Conservation (phyloP, 1,139 yeast genomes). For the Debaryomyces sp. region DNA sequence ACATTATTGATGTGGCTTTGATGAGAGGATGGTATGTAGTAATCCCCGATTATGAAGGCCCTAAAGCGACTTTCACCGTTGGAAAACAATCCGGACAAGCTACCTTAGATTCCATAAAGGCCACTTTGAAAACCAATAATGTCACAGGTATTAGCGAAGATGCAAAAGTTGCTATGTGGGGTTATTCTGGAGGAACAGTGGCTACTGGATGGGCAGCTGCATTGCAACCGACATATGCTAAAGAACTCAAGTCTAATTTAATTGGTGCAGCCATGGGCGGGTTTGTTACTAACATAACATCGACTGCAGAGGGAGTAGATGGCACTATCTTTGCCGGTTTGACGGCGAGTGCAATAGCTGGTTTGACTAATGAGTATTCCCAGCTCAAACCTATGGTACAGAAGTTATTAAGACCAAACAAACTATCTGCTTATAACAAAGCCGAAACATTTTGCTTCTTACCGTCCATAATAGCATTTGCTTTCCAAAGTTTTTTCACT, state of each 20-base stretch:
- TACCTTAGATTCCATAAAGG: slow-evolving; percentile 31
- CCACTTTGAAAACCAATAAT: slow-evolving; percentile 21
- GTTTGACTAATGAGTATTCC: slow-evolving; percentile 32
- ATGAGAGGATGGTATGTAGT: slow-evolving; percentile 35
- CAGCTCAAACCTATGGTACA: slow-evolving; percentile 12
- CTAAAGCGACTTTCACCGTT: slow-evolving; percentile 28
- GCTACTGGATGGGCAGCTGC: slow-evolving; percentile 40
- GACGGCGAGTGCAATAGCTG: slow-evolving; percentile 26
- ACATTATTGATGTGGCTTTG: slow-evolving; percentile 26
- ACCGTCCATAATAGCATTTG: slow-evolving; percentile 15
- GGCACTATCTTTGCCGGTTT: slow-evolving; percentile 27
- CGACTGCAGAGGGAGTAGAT: slow-evolving; percentile 21
- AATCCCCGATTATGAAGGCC: slow-evolving; percentile 38
- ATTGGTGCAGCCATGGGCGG: slow-evolving; percentile 41
- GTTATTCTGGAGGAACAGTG: slow-evolving; percentile 41
- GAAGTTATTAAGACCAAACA: slow-evolving; percentile 11
- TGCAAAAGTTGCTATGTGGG: slow-evolving; percentile 33
- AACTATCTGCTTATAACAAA: slow-evolving; percentile 6
- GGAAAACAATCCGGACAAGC: slow-evolving; percentile 33
- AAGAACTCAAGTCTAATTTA: slow-evolving; percentile 26
- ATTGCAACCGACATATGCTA: slow-evolving; percentile 34
- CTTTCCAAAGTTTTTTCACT: slow-evolving; percentile 16
- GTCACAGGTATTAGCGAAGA: slow-evolving; percentile 25
- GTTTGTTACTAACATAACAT: slow-evolving; percentile 25
- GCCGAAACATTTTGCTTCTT: slow-evolving; percentile 20